A percentile compares a stretch with the other conserved stretches of the same genome.
phyloP scores from a whole-genome alignment of 345 rosid genomes.

The Garcia nutans region DNA sequence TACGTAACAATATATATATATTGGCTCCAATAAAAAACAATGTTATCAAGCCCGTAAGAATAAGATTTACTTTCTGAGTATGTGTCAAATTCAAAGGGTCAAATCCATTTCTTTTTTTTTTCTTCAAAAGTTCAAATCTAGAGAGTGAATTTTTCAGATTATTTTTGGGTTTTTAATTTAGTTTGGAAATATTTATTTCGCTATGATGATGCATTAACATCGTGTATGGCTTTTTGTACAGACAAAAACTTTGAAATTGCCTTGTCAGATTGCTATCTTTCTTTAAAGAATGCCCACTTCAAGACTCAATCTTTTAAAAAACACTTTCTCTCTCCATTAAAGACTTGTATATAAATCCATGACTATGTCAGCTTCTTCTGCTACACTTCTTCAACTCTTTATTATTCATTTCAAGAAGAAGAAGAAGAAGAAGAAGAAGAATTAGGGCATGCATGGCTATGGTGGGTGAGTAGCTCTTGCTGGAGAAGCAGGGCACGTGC shows the following conservation, averaged over 20 bases:
- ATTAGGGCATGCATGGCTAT: background rate
- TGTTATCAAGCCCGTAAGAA: constrained; percentile 35
- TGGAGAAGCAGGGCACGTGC: constrained; percentile 99
- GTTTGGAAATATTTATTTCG: too few species aligned
- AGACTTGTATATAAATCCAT: constrained; percentile 36
- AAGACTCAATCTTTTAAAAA: constrained; percentile 52
- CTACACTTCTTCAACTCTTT: background rate
- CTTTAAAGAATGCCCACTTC: constrained; percentile 63
- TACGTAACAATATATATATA: constrained; percentile 28
- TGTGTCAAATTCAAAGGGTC: constrained; percentile 39
- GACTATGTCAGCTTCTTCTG: background rate
- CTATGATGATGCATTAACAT: constrained; percentile 5
- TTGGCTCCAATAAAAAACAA: constrained; percentile 16
- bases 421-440: background rate
- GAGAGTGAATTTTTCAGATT: too few species aligned
- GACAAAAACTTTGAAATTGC: background rate
- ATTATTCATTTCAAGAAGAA: background rate
- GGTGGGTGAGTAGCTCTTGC: constrained; percentile 69
- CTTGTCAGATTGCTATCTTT: constrained; percentile 16
- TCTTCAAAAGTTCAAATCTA: background rate
- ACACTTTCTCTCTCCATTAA: constrained; percentile 24
- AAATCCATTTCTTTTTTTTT: constrained; percentile 18
- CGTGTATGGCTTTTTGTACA: background rate
- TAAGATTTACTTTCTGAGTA: constrained; percentile 42
- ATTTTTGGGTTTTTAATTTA: background rate